Evolutionary conservation across 441 rosid species (phyloP), one percentile per base, ranked within the genome.

Genomic region (Gossypium laxum): DNA sequence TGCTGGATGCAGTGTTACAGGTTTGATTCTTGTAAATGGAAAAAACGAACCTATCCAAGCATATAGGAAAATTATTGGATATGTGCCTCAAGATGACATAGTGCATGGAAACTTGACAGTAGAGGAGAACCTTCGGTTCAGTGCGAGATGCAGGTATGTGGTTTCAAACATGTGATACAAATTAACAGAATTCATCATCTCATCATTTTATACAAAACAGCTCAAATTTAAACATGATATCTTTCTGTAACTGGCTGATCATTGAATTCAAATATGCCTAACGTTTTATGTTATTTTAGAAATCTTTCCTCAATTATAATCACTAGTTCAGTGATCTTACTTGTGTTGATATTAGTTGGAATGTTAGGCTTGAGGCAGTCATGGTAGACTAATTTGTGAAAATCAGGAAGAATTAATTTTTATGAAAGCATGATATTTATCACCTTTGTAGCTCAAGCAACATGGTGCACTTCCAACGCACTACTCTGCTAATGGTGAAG

Each of bases 1-100:
- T 24, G 77, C 81, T 12, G 92, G 92, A 19, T 88, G 90, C 77
- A 74, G 71, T 0, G 77, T 72, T 57, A 78, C 82, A n/a, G 92
- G 92, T 61, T 66, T 74, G 11, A 80, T 88, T 68, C 88, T 88
- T 45, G 75, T 88, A 34, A 88, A 88, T 76, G 92, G 92, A 17
- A 81, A 55, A 80, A 74, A 82, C 64, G 90, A 86, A 66, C 74
- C 90, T 8, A 85, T 86, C 74, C 84, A 78, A 48, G 78, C 90
- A 4, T 88, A 86, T 30, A 86, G 78, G 80, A 88, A 81, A 75
- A 88, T 88, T 28, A 86, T 85, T 72, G 92, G 92, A 3, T 88
- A 83, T 78, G 92, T 88, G 1, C 92, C 92, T 61, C 92, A 88
- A 77, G 92, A 88, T 81, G 92, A 88, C 73, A 83, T 88, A 34